Evolutionary conservation across 2,329 filamentous ascomycete genomes (phyloP).

Genomic region (Hypoxylon sp.): DNA sequence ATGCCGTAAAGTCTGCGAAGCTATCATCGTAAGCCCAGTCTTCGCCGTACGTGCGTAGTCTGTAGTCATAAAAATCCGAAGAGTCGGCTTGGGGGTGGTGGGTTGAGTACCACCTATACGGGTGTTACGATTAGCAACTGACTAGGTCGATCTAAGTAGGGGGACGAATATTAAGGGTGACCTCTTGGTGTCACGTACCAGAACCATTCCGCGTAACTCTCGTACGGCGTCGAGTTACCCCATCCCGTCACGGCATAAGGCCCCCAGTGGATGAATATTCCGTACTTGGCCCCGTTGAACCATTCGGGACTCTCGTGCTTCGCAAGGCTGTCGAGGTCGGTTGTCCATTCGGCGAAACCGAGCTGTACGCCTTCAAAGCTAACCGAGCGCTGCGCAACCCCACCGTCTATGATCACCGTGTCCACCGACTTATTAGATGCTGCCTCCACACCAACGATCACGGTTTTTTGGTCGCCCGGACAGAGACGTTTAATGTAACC

Average conservation of each 20-base stretch:
- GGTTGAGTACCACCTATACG: conserved; percentile 47
- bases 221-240: conserved; percentile 58
- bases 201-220: conserved; percentile 60
- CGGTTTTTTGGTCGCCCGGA: conserved; percentile 58
- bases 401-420: conserved; percentile 42
- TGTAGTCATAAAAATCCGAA: conserved; percentile 61
- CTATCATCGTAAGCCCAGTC: conserved; percentile 67
- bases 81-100: conserved; percentile 57
- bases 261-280: conserved; percentile 72
- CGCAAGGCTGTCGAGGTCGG: conserved; percentile 52
- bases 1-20: conserved; percentile 64
- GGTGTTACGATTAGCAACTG: background rate
- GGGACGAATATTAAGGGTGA: background rate
- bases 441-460: conserved; percentile 54
- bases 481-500: conserved; percentile 56
- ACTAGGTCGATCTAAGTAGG: background rate
- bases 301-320: conserved; percentile 61
- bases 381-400: conserved; percentile 22
- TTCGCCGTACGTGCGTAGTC: conserved; percentile 62
- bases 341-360: conserved; percentile 53
- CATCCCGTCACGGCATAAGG: conserved; percentile 67
- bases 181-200: conserved; percentile 57
- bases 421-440: conserved; percentile 41
- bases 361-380: conserved; percentile 43
- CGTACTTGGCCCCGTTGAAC: conserved; percentile 67